phyloP scores from a whole-genome alignment of 2,329 filamentous ascomycete species.

The Beauveria bassiana region DNA sequence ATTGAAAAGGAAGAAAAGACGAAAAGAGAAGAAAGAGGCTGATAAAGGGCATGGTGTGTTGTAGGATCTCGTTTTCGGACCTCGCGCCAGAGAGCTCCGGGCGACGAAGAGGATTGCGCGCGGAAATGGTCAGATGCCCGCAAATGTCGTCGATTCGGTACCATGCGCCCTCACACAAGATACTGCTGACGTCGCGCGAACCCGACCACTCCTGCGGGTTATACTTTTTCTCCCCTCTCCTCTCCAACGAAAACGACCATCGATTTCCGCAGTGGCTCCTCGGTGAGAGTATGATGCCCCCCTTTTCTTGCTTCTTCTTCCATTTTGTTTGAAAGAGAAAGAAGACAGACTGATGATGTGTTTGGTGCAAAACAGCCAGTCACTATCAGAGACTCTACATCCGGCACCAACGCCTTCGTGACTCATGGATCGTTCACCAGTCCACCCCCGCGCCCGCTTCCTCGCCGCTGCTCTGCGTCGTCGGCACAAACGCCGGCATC shows the following conservation, averaged over 20 bases:
- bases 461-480: slow-evolving; percentile 33
- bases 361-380: slow-evolving; percentile 18
- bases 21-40: background rate
- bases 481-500: slow-evolving; percentile 43
- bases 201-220: slow-evolving; percentile 25
- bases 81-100: slow-evolving; percentile 17
- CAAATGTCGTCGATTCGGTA: slow-evolving; percentile 42
- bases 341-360: background rate
- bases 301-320: background rate
- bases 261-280: slow-evolving; percentile 31
- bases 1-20: background rate
- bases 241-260: slow-evolving; percentile 21
- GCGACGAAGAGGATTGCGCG: slow-evolving; percentile 16
- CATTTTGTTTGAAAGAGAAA: background rate
- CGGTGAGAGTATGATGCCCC: slow-evolving; percentile 23
- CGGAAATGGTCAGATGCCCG: slow-evolving; percentile 30
- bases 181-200: slow-evolving; percentile 35
- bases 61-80: slow-evolving; percentile 10
- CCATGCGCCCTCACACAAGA: slow-evolving; percentile 31
- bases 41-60: background rate
- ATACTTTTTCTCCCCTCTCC: slow-evolving; percentile 30
- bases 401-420: slow-evolving; percentile 18
- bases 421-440: slow-evolving; percentile 30
- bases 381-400: slow-evolving; percentile 26
- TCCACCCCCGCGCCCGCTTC: slow-evolving; percentile 33